Conservation (phyloP, 2,329 filamentous ascomycete genomes). For the Diaporthe citriasiana region DNA sequence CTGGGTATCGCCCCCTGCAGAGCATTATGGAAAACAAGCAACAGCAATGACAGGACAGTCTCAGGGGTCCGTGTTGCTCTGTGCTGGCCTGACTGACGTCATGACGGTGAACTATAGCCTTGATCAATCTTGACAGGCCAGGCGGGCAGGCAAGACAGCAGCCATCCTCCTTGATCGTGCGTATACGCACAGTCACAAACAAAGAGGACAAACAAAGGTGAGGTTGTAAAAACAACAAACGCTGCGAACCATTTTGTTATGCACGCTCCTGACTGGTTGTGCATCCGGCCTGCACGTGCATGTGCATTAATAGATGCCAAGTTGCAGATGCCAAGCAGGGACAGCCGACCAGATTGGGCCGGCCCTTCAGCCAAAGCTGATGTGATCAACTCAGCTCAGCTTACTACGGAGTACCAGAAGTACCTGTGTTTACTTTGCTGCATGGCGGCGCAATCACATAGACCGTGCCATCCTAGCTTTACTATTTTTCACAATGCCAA, state of each 20-base stretch:
- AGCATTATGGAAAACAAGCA: background rate
- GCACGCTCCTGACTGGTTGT: conserved; percentile 27
- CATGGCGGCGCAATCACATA: background rate
- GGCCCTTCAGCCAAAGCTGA: conserved; percentile 12
- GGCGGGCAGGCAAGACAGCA: background rate
- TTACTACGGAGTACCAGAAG: background rate
- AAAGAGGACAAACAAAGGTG: background rate
- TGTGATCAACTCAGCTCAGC: conserved; percentile 11
- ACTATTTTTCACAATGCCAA: too few relatives aligned
- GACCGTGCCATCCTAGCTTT: background rate
- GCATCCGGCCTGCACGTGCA: conserved; percentile 1
- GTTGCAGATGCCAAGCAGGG: conserved; percentile 33
- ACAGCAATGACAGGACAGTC: background rate
- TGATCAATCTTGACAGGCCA: background rate
- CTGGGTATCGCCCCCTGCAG: background rate
- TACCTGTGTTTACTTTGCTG: background rate
- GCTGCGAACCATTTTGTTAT: conserved; percentile 14
- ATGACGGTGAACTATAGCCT: conserved; percentile 26
- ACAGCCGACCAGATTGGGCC: background rate
- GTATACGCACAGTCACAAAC: background rate
- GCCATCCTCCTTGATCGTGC: conserved; percentile 6
- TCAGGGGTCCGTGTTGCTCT: background rate
- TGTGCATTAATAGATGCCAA: conserved; percentile 29
- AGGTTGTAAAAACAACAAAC: conserved; percentile 8
- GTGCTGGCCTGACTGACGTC: conserved; percentile 33